phyloP scores from a whole-genome alignment of 1,284 basidiomycete genomes.

The Sanghuangporus weigelae region DNA sequence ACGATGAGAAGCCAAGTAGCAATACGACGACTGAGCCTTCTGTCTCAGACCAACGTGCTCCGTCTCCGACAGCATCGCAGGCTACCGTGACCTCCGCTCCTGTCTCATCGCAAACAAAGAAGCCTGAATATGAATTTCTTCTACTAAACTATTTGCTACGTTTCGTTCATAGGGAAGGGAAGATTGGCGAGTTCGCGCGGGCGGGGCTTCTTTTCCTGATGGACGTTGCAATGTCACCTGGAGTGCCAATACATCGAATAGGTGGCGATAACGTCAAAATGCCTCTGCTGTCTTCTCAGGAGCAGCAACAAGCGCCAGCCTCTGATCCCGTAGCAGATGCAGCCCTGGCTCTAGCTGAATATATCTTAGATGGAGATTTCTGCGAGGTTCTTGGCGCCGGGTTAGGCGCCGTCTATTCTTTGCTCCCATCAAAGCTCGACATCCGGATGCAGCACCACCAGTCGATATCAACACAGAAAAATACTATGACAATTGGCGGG shows the following conservation, averaged over 20 bases:
- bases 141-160: constrained; percentile 94
- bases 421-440: constrained; percentile 83
- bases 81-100: constrained; percentile 50
- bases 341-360: constrained; percentile 82
- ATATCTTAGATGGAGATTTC: constrained; percentile 93
- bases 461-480: constrained; percentile 30
- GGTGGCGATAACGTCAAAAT: constrained; percentile 30
- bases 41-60: constrained; percentile 23
- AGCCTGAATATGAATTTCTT: constrained; percentile 90
- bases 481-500: constrained; percentile 61
- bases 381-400: constrained; percentile 95
- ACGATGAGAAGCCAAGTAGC: constrained; percentile 27
- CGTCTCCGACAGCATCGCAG: constrained; percentile 58
- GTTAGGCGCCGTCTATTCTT: constrained; percentile 88
- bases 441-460: constrained; percentile 46
- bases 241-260: constrained; percentile 41
- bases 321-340: constrained; percentile 76
- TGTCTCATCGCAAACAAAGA: constrained; percentile 42
- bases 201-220: constrained; percentile 90
- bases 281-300: constrained; percentile 25
- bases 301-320: constrained; percentile 21
- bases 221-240: constrained; percentile 87
- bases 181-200: constrained; percentile 90
- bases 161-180: constrained; percentile 91
- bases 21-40: constrained; percentile 21